Base-by-base conservation (phyloP, 768 basidiomycete species). In the Amylocystis lapponica region DNA sequence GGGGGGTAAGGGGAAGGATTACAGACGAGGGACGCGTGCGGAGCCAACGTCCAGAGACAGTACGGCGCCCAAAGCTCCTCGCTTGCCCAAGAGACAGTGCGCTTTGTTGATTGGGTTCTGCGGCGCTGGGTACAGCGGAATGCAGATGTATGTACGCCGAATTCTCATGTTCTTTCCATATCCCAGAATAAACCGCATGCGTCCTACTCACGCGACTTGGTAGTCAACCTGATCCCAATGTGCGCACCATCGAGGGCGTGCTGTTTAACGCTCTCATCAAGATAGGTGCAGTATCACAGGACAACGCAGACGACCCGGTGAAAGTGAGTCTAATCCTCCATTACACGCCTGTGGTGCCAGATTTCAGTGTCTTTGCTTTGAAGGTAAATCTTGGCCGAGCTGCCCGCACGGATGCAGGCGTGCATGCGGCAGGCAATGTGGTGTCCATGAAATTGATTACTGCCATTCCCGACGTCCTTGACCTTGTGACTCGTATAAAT, bases 391-490 rank as follows among this genome's bases (percentile, higher is more conserved):
- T 98, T 11, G 81, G 78, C 17, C 79, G 96, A 23, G 91, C 95
- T 7, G 96, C 96, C 16, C 74, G 96, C 8, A 99, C 96, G 1
- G 96, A 99, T 61, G 89, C 94, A 2, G 96, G 96, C 20, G 96
- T 99, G 6, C 94, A 96, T 59, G 96, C 96, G 11, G 93, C 93
- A 19, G 88, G 94, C 9, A 99, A 99, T 60, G 67, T 94, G 22
- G 86, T 98, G 2, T 86, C 89, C 20, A 72, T 96, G 56, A 96
- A 96, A 64, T 75, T 95, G 74, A 96, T 96, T 55, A 72, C 79
- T 19, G 63, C 69, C 16, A 75, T 91, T 10, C 88, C 90, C 2
- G 85, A 77, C 11, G 72, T 86, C 5, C 66, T 71, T 12, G 81
- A 90, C 51, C 66, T 94, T 48, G 76, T 86, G 1, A 69, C 71